Evolutionary conservation across 768 basidiomycete species (phyloP), one percentile per base, ranked within the genome.

Genomic region (Termitomyces sp.): DNA sequence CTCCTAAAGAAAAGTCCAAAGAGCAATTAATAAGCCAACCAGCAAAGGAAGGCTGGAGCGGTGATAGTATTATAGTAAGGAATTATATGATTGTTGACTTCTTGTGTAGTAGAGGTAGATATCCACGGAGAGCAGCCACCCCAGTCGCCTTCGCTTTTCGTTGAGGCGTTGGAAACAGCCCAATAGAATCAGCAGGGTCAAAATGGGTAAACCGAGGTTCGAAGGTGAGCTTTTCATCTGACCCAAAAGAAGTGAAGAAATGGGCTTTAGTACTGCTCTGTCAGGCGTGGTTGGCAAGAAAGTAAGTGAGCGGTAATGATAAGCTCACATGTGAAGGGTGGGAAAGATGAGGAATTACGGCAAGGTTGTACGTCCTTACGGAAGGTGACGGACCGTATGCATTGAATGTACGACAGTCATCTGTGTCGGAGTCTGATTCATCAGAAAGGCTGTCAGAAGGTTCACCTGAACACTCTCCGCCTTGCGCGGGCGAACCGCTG

Each of bases 401-500:
- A 20, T 60, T 58, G 50, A 65, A 67, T 20, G 69, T 69, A 54
- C 55, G 59, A 53, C 63, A 69, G 59, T 70, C 69, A 54, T 70
- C 69, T 24, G 65, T 63, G 51, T 67, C 69, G 18, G 70, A 62
- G 48, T 70, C 70, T 18, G 69, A 67, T 45, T 71, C 70, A 18
- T 69, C 64, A 24, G 64, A 68, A 31, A 67, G 68, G 12, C 50
- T 47, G 49, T 46, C 65, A 45, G 59, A 63, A 37, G 62, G 62
- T 53, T 57, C 55, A 27, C 55, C 39, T 37, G 18, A 15, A 30
- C 36, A 4, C 44, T 50, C 55, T 20, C 44, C 48, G 16, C 22
- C 42, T 30, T n/a, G 44, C 15, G 33, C 15, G 24, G 50, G 37
- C 24, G 51, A 41, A 33, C 22, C 34, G 30, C 27, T 31, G 7